These are phyloP conservation scores for Hypomyces perniciosus DNA, from an alignment of 2,329 filamentous ascomycete species.

Conservation along the genomic window DNA sequence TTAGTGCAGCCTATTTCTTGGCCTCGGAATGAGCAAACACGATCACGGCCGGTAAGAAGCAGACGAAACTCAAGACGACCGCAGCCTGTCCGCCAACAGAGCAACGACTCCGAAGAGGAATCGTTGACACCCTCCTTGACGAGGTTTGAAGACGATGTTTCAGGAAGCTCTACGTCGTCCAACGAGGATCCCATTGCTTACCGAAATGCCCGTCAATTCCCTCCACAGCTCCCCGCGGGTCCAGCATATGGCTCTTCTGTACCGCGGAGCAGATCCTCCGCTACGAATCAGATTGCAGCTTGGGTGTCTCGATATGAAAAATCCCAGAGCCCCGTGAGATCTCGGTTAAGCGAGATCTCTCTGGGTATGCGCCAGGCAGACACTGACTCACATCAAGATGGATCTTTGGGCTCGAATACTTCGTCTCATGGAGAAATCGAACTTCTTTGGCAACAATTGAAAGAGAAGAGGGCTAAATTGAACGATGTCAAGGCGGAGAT, in stretches of 20 bases:
- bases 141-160: conserved; percentile 16
- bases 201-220: conserved; percentile 26
- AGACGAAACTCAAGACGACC: conserved; percentile 6
- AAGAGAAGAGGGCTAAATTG: conserved; percentile 26
- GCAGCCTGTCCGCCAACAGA: not conserved
- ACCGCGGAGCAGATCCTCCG: conserved; percentile 21
- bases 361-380: conserved; percentile 8
- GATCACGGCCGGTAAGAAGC: not conserved
- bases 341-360: conserved; percentile 9
- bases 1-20: not conserved
- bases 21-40: not conserved
- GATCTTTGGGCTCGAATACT: conserved; percentile 15
- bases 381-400: conserved; percentile 13
- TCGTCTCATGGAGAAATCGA: conserved; percentile 28
- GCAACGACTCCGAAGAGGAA: conserved; percentile 14
- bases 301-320: conserved; percentile 30
- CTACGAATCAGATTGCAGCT: conserved; percentile 28
- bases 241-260: conserved; percentile 17
- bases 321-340: conserved; percentile 19
- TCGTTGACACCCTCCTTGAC: conserved; percentile 20
- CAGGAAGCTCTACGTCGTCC: conserved; percentile 21
- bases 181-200: conserved; percentile 25
- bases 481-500: conserved; percentile 27
- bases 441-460: conserved; percentile 30
- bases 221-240: conserved; percentile 26